Conservation (phyloP, 495 filamentous ascomycete species). For the Astrothelium subdiscretum region DNA sequence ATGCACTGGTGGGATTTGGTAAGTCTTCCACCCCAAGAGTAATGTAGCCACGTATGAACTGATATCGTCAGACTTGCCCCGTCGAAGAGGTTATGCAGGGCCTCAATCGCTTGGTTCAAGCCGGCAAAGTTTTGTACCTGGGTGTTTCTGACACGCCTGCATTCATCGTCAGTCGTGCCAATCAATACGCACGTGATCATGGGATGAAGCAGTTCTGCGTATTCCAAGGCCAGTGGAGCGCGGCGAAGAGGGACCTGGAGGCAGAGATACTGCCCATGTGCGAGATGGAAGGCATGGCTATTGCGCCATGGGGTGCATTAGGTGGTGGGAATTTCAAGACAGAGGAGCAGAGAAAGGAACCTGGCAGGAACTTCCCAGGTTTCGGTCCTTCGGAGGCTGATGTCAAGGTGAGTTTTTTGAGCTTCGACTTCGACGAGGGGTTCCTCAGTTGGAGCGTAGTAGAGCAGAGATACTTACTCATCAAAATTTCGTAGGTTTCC, state of each 20-base stretch:
- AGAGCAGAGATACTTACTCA: background rate
- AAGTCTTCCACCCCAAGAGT: too few relatives aligned
- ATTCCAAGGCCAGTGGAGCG: conserved; percentile 21
- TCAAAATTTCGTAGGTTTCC: conserved; percentile 6
- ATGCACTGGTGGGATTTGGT: conserved; percentile 24
- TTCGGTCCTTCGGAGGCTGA: background rate
- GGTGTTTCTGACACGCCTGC: conserved; percentile 31
- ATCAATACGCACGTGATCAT: conserved; percentile 22
- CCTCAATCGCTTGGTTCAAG: conserved; percentile 24
- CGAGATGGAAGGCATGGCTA: conserved; percentile 51
- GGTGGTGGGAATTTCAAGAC: conserved; percentile 54
- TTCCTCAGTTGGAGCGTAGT: too few relatives aligned
- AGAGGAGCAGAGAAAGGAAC: conserved; percentile 23
- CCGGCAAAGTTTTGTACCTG: conserved; percentile 30
- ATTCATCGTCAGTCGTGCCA: conserved; percentile 29
- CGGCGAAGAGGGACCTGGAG: conserved; percentile 20
- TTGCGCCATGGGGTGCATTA: conserved; percentile 53
- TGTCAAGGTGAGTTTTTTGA: background rate
- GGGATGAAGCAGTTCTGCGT: conserved; percentile 18
- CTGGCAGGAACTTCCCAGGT: background rate
- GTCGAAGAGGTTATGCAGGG: conserved; percentile 31
- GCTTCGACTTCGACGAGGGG: too few relatives aligned
- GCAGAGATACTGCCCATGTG: conserved; percentile 22
- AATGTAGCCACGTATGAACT: too few relatives aligned
- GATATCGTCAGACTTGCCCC: conserved; percentile 30